These are phyloP conservation scores for Wilcoxina mikolae DNA, from an alignment of 495 filamentous ascomycete species.

Conservation along the genomic window DNA sequence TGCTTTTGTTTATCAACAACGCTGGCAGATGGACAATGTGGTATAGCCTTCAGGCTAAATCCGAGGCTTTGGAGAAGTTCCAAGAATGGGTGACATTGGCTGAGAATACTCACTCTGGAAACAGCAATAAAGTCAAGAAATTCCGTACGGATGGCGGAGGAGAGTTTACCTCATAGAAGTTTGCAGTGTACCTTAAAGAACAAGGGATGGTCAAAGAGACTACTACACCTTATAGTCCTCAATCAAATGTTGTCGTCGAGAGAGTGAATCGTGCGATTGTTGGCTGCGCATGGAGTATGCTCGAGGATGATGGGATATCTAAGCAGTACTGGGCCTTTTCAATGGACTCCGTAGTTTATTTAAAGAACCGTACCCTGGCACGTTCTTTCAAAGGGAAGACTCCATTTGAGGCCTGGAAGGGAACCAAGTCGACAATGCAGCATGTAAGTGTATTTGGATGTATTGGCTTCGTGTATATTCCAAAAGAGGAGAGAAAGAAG, in stretches of 20 bases:
- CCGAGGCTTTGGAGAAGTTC: neutral
- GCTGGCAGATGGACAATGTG: neutral
- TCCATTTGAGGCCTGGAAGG: neutral
- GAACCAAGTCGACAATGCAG: neutral
- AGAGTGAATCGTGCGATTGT: neutral
- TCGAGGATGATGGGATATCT: neutral
- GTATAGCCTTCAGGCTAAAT: neutral
- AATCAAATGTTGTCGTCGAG: neutral
- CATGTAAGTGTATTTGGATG: constrained; percentile 1
- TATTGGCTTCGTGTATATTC: constrained; percentile 3
- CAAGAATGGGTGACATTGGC: neutral
- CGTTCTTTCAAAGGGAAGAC: neutral
- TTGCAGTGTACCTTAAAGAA: neutral
- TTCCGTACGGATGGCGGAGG: neutral
- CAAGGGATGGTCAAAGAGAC: neutral
- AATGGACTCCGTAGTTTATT: neutral
- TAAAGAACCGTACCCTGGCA: neutral
- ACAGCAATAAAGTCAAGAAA: neutral
- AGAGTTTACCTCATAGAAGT: neutral
- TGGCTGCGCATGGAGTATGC: neutral
- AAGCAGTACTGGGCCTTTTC: neutral
- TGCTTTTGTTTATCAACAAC: neutral
- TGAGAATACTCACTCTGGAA: neutral
- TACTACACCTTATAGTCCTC: neutral
- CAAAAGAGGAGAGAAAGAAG: neutral